Evolutionary conservation across 306 rosid species (phyloP).

Genomic region (Carpinus viminea): DNA sequence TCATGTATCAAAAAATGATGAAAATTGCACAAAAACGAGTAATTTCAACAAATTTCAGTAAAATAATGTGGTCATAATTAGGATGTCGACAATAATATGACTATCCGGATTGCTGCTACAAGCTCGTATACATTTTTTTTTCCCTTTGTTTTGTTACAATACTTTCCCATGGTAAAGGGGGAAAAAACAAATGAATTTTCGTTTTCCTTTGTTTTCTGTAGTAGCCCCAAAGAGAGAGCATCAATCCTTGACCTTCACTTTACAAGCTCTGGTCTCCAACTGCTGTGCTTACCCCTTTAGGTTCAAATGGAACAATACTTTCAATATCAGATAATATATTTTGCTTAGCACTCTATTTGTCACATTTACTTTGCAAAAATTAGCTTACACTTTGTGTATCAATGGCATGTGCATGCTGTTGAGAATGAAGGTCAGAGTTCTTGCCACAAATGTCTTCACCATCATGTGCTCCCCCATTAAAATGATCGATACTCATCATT

Average conservation of each 20-base stretch:
- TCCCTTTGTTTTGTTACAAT: background rate
- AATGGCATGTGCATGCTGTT: background rate
- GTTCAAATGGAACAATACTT: background rate
- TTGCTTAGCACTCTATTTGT: background rate
- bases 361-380: background rate
- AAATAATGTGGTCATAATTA: background rate
- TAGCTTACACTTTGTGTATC: background rate
- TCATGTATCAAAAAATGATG: no score
- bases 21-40: background rate
- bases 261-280: background rate
- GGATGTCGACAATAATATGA: background rate
- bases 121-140: background rate
- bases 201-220: background rate
- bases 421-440: constrained; percentile 8
- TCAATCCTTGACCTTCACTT: background rate
- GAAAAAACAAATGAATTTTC: background rate
- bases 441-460: constrained; percentile 14
- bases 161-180: no score
- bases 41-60: background rate
- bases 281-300: background rate
- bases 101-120: background rate
- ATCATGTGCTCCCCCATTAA: constrained; percentile 11
- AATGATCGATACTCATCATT: constrained; percentile 16
- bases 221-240: background rate
- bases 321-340: background rate